Base-by-base conservation (phyloP, 2,329 filamentous ascomycete species). In the Pseudocercospora fijiensis region DNA sequence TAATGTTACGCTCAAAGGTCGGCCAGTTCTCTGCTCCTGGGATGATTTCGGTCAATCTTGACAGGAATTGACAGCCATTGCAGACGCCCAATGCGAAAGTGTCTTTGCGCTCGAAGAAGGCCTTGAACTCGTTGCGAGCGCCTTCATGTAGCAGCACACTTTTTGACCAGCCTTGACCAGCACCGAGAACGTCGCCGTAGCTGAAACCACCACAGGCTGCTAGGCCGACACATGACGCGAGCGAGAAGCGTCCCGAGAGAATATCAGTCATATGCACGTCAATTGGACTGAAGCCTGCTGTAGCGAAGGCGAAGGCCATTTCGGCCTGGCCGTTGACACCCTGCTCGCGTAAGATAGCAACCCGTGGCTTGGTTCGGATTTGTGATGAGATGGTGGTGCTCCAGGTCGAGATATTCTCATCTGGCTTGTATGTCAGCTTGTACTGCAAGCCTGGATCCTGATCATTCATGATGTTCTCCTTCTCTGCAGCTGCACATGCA, bases 131-230 rank as follows among this genome's bases (percentile, higher is more conserved):
- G 62, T 84, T 83, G 47, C 92, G 87, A 47, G 89, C 88, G 62
- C 89, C 81, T 24, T 85, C 85, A 78, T 98, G 92, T 76, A 96
- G 85, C 18, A 98, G 85, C 43, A 98, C 92, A 1, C 90, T 94
- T 79, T 96, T 93, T 4, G 95, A 92, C 95, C 95, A 99, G 49
- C 95, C 95, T 73, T 94, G 90, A 59, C 95, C 95, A n/a, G 95
- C 95, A 64, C 94, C 95, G 0, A 98, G 85, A 41, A 94, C 90
- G 71, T 94, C 90, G 70, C 92, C 92, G 76, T 96, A 98, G 16
- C 91, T 96, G 85, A 99, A 98, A 57, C 95, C 95, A 75, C 95
- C 95, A 69, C 93, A 96, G n/a, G 92, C 92, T 37, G 94, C 95
- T 53, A 98, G 84, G 70, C 95, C 95, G 30, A 88, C 88, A 76